These are phyloP conservation scores for Mercurialis annua DNA, from an alignment of 345 rosid species.

Conservation along the genomic window DNA sequence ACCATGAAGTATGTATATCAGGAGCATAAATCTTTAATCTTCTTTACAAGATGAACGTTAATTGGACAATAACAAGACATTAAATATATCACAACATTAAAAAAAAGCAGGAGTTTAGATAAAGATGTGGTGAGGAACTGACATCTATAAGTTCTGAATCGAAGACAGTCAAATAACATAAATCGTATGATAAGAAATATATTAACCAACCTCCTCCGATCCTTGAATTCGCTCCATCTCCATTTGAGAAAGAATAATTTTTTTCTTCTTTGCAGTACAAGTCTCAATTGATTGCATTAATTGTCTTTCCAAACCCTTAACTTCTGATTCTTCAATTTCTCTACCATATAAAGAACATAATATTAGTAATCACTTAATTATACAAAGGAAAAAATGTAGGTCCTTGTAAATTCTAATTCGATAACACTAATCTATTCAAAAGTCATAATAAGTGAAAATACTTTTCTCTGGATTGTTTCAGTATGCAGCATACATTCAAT, in stretches of 20 bases:
- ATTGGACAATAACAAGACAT: neutral
- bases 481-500: no score
- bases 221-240: conserved; percentile 91
- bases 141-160: neutral
- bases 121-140: neutral
- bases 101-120: neutral
- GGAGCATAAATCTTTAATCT: conserved; percentile 6
- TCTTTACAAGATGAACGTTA: neutral
- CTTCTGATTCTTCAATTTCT: conserved; percentile 89
- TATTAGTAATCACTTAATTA: conserved; percentile 9
- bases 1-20: neutral
- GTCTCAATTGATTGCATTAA: conserved; percentile 94
- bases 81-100: neutral
- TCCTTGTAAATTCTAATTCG: neutral
- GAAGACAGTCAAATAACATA: neutral
- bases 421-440: neutral
- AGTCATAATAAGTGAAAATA: neutral
- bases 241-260: conserved; percentile 74
- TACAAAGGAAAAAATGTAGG: conserved; percentile 4
- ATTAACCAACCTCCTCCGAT: conserved; percentile 67
- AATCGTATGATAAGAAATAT: conserved; percentile 7
- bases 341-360: conserved; percentile 33
- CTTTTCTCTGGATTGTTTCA: no score
- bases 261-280: conserved; percentile 85
- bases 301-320: conserved; percentile 88